phyloP scores from a whole-genome alignment of 306 rosid species.

The Medicago ruthenica region DNA sequence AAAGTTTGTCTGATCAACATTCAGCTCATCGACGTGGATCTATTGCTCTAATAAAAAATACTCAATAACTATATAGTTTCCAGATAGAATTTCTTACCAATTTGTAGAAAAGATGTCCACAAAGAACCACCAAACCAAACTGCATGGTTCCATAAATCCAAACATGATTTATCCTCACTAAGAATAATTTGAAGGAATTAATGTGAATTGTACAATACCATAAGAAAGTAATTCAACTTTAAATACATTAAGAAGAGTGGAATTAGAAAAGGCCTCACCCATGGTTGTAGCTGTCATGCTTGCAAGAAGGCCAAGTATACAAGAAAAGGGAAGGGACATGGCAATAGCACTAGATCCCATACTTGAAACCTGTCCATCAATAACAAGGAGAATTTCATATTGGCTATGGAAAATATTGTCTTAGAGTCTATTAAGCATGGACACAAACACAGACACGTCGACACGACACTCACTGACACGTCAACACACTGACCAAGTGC shows the following conservation, averaged over 20 bases:
- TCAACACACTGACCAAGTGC: background rate
- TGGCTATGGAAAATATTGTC: background rate
- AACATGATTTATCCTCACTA: constrained; percentile 72
- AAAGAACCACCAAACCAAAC: constrained; percentile 60
- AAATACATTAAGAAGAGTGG: constrained; percentile 15
- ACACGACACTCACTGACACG: background rate
- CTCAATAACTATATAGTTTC: background rate
- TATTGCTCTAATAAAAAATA: background rate
- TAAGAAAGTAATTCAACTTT: constrained; percentile 24
- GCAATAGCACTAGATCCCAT: constrained; percentile 78
- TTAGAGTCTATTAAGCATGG: background rate
- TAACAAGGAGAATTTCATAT: constrained; percentile 40
- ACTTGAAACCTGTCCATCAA: constrained; percentile 60
- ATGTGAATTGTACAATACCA: background rate
- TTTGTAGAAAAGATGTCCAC: constrained; percentile 67
- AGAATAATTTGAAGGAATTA: constrained; percentile 33
- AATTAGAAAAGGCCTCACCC: constrained; percentile 56
- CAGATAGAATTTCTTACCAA: constrained; percentile 57
- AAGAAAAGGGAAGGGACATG: constrained; percentile 80
- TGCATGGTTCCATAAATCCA: constrained; percentile 80
- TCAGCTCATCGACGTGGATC: too few species aligned
- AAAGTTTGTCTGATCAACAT: too few species aligned
- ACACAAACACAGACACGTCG: background rate
- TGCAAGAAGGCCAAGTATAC: constrained; percentile 81
- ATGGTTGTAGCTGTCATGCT: constrained; percentile 81